Percentiles rank a stretch among this genome's conserved stretches.
These are phyloP conservation scores for Salix viminalis DNA, from an alignment of 345 rosid species.

Conservation along the genomic window DNA sequence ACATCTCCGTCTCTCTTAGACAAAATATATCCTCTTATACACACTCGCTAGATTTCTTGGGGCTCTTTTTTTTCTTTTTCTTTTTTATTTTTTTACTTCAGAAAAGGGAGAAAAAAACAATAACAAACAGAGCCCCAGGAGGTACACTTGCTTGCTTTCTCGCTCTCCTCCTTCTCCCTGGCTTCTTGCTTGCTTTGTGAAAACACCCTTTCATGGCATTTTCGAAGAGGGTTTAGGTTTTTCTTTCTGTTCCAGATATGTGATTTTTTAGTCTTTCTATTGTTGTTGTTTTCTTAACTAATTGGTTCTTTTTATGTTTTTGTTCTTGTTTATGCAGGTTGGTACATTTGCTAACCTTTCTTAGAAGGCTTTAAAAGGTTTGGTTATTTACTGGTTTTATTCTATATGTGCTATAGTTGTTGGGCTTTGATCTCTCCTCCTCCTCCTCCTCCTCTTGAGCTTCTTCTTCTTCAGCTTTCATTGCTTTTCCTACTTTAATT, in stretches of 20 bases:
- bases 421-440: not conserved
- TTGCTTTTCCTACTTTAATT: not conserved
- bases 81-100: not conserved
- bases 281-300: not conserved
- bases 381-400: not conserved
- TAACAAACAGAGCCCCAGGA: not conserved
- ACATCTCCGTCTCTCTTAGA: not conserved
- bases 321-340: conserved; percentile 1
- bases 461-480: not conserved
- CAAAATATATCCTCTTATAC: too few relatives aligned
- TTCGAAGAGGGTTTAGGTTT: not conserved
- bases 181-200: not conserved
- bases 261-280: not conserved
- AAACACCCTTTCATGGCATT: not conserved
- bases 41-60: too few relatives aligned
- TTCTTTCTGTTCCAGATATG: not conserved
- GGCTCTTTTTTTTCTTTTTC: too few relatives aligned
- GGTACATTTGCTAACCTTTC: not conserved
- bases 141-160: not conserved
- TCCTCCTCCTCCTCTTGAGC: too few relatives aligned
- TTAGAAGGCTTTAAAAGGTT: not conserved
- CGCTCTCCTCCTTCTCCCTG: too few relatives aligned
- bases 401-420: not conserved
- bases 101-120: not conserved
- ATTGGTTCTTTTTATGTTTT: not conserved